Base-by-base conservation (phyloP, 139 green algal genomes). In the Picocystis salinarum region DNA sequence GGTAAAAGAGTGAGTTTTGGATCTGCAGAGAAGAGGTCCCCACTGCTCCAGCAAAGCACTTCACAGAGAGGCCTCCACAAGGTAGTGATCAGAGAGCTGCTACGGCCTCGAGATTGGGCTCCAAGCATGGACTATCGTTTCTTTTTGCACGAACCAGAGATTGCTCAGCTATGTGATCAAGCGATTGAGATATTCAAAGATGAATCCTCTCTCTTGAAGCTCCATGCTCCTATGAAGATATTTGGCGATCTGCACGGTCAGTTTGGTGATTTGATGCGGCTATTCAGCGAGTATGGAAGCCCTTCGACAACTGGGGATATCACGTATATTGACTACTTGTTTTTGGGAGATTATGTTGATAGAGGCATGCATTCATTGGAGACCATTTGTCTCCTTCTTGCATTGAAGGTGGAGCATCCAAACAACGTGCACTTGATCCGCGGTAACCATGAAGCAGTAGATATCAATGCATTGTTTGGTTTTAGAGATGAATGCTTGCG, bases 401-500 rank as follows among this genome's bases (percentile, higher is more conserved):
- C 83, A 22, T 73, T 94, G 27, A 94, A 94, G 69, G 74, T 99
- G 7, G 85, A 96, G 73, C 56, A 94, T 62, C 85, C 83, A 0
- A 39, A 59, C 7, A 71, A 64, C 46, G 70, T 99, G 46, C 88
- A 99, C 67, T 70, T 99, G 28, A 95, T 99, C 42, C 71, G 88
- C 11, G 88, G 88, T 47, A 99, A 99, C 66, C 88, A 99, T 51
- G 88, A 95, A 66, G 72, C 79, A 18, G 50, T 77, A 34, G 85
- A 96, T 63, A 98, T 98, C 71, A 98, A 98, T 57, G 83, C 83
- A 1, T 71, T 96, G 31, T 98, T 98, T 58, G 88, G 88, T 27
- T 98, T 98, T 68, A 68, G 85, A n/a, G 64, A 91, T 6, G 85
- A 96, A 69, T 96, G 85, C 69, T 61, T 92, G 27, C 83, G 94